Percentiles rank a stretch among this genome's conserved stretches.
These are phyloP conservation scores for Erythrobasidium yunnanense DNA, from an alignment of 768 basidiomycete genomes.

Conservation along the genomic window DNA sequence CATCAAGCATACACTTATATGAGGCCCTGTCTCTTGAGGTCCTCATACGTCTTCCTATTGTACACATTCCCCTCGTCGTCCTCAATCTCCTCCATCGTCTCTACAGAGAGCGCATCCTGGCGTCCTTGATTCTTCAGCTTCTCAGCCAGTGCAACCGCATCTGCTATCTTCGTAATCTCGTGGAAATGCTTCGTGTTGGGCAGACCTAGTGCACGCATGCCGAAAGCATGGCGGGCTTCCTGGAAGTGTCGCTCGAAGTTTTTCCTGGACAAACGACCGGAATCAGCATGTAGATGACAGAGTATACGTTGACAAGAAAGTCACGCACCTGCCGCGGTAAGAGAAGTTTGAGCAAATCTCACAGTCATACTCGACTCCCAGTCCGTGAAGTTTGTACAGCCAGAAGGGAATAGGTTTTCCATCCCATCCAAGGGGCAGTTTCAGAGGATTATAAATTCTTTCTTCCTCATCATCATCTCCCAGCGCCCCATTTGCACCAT, in stretches of 20 bases:
- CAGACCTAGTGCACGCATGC: constrained; percentile 90
- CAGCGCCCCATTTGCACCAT: constrained; percentile 43
- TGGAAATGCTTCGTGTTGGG: constrained; percentile 99
- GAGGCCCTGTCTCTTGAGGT: constrained; percentile 37
- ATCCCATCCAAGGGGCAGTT: constrained; percentile 93
- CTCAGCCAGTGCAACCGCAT: constrained; percentile 88
- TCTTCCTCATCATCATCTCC: constrained; percentile 78
- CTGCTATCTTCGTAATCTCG: constrained; percentile 92
- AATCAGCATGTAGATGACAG: background rate
- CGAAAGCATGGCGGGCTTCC: constrained; percentile 94
- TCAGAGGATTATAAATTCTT: constrained; percentile 93
- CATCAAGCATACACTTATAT: constrained; percentile 28
- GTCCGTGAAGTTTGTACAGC: constrained; percentile 93
- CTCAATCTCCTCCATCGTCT: constrained; percentile 95
- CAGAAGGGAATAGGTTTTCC: constrained; percentile 98
- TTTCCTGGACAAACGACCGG: constrained; percentile 51
- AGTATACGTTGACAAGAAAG: background rate
- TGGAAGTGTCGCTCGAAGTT: constrained; percentile 95
- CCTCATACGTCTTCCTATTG: constrained; percentile 57
- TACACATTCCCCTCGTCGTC: constrained; percentile 98
- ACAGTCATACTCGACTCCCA: constrained; percentile 95
- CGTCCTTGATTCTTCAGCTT: constrained; percentile 94
- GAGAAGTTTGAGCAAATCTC: constrained; percentile 95
- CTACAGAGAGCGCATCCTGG: constrained; percentile 80
- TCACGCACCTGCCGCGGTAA: constrained; percentile 78